These are phyloP conservation scores for Artomyces pyxidatus DNA, from an alignment of 768 basidiomycete species.

Conservation along the genomic window DNA sequence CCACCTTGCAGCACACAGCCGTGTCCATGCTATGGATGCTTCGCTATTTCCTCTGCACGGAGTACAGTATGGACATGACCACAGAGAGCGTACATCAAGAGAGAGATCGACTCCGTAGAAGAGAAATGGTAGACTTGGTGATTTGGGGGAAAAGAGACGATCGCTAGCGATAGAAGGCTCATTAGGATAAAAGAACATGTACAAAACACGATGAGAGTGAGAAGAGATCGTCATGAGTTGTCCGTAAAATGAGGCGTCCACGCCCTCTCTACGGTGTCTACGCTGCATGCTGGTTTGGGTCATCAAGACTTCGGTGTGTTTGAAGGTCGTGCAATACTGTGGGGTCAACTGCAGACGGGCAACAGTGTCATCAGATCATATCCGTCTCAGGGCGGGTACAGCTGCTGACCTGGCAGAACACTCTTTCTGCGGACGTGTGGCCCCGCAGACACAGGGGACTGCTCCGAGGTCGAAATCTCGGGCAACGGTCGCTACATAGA, in stretches of 20 bases:
- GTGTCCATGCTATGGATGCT: too few relatives aligned
- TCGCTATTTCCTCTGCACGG: too few relatives aligned
- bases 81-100: background rate
- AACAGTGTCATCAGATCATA: slow-evolving; percentile 5
- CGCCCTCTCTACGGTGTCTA: slow-evolving; percentile 1
- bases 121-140: background rate
- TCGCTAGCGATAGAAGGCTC: background rate
- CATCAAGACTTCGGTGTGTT: slow-evolving; percentile 75
- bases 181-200: background rate
- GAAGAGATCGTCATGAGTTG: slow-evolving; percentile 5
- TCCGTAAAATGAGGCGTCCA: background rate
- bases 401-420: slow-evolving; percentile 72
- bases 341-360: slow-evolving; percentile 61
- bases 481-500: slow-evolving; percentile 52
- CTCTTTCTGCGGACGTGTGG: slow-evolving; percentile 92
- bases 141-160: background rate
- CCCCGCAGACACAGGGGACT: slow-evolving; percentile 41
- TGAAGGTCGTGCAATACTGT: slow-evolving; percentile 83
- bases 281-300: slow-evolving; percentile 4
- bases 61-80: background rate
- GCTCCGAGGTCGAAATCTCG: slow-evolving; percentile 55
- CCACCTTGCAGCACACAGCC: too few relatives aligned
- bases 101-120: background rate
- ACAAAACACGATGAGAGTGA: background rate
- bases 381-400: slow-evolving; percentile 9